A percentile compares a stretch with the other conserved stretches of the same genome.
phyloP scores from a whole-genome alignment of 1,284 basidiomycete species.

The Malassezia sympodialis region DNA sequence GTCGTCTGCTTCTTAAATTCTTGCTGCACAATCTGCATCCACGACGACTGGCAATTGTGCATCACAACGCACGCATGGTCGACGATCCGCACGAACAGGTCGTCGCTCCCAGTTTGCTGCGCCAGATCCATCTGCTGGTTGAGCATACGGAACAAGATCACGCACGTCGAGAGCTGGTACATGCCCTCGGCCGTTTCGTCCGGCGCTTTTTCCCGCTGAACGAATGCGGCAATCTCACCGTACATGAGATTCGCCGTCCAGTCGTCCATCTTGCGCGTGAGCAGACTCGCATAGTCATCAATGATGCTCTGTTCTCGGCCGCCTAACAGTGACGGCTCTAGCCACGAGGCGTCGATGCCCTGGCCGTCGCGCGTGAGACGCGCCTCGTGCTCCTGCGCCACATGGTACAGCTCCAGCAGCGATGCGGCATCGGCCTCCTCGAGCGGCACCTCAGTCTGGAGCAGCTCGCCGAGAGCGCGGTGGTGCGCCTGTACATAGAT shows the following conservation, averaged over 20 bases:
- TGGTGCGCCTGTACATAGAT: conserved; percentile 84
- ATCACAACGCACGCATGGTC: conserved; percentile 81
- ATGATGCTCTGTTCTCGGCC: conserved; percentile 87
- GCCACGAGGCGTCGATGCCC: conserved; percentile 49
- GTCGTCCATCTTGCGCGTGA: conserved; percentile 90
- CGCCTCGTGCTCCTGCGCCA: conserved; percentile 88
- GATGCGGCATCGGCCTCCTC: conserved; percentile 72
- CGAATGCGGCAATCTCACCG: conserved; percentile 77
- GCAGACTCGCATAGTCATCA: conserved; percentile 87
- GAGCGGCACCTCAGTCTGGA: conserved; percentile 63
- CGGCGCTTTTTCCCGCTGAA: conserved; percentile 69
- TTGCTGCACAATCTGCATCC: conserved; percentile 70
- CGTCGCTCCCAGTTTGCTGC: conserved; percentile 86
- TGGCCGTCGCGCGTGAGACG: conserved; percentile 77
- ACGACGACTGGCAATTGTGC: conserved; percentile 76
- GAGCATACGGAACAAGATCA: conserved; percentile 92
- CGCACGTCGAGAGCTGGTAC: conserved; percentile 81
- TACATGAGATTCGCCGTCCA: conserved; percentile 91
- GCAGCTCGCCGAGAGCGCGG: conserved; percentile 67
- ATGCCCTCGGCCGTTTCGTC: conserved; percentile 78
- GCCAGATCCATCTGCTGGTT: conserved; percentile 94
- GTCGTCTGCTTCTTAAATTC: conserved; percentile 82
- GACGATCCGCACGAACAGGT: conserved; percentile 80
- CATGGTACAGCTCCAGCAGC: conserved; percentile 74
- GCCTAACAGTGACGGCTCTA: conserved; percentile 62